Evolutionary conservation across 371 early-diverging fungal species (phyloP).

Genomic region (Fennellomyces sp.): DNA sequence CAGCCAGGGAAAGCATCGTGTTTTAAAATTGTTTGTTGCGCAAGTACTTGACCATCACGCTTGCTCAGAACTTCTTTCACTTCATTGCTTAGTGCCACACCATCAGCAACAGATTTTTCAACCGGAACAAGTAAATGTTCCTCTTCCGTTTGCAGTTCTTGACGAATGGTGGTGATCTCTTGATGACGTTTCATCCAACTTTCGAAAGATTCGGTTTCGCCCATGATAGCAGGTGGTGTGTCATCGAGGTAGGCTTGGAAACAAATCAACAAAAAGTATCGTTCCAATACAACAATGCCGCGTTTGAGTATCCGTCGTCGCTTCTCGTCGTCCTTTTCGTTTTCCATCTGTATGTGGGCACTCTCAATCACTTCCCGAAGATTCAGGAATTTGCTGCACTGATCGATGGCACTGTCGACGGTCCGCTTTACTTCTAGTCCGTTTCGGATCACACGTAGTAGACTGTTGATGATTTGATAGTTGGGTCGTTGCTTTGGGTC

Average conservation of each 20-base stretch:
- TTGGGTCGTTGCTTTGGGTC: slow-evolving; percentile 38
- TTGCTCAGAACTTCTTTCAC: slow-evolving; percentile 62
- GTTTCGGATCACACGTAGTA: slow-evolving; percentile 66
- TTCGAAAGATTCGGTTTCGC: slow-evolving; percentile 56
- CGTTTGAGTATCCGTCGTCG: slow-evolving; percentile 37
- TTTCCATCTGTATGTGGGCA: slow-evolving; percentile 53
- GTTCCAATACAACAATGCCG: slow-evolving; percentile 48
- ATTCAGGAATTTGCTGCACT: slow-evolving; percentile 49
- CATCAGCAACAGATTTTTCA: slow-evolving; percentile 61
- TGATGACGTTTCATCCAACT: slow-evolving; percentile 64
- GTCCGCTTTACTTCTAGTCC: slow-evolving; percentile 64
- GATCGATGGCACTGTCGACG: slow-evolving; percentile 65
- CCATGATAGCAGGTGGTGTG: slow-evolving; percentile 38
- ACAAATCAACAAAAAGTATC: slow-evolving; percentile 69
- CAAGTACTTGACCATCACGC: slow-evolving; percentile 66
- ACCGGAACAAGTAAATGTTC: slow-evolving; percentile 56
- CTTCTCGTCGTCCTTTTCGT: slow-evolving; percentile 33
- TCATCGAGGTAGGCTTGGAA: slow-evolving; percentile 62
- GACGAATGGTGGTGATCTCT: slow-evolving; percentile 62
- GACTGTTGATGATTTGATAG: slow-evolving; percentile 69
- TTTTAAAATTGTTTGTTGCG: slow-evolving; percentile 69
- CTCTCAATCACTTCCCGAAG: slow-evolving; percentile 61
- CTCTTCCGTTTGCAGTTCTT: slow-evolving; percentile 46
- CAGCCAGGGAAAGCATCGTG: slow-evolving; percentile 76
- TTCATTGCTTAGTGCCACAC: slow-evolving; percentile 67